Evolutionary conservation across 495 filamentous ascomycete species (phyloP), one percentile per base, ranked within the genome.

Genomic region (Clavariopsis aquatica): DNA sequence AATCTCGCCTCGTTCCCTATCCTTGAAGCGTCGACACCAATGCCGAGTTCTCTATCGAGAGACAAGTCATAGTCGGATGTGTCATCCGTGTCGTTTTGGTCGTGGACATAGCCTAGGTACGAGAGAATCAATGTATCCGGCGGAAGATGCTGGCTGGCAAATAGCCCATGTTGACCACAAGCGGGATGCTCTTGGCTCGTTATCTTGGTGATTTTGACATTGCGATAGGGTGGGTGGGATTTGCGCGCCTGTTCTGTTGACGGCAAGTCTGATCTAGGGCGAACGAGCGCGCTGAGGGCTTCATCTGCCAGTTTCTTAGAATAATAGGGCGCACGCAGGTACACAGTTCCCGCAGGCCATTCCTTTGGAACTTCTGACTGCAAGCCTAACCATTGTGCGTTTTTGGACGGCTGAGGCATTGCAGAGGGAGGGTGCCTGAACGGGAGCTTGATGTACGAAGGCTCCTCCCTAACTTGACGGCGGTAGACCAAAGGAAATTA

Each of bases 1-100:
- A 88, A 90, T 10, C 89, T 74, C 2, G 83, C 87, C 74, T 91
- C 89, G 66, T 89, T 91, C 3, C 88, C 88, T 47, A 70, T 71
- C 12, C 71, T 76, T 7, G 72, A 77, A 2, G 87, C 89, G 70
- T 92, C 89, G 17, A 91, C 80, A 5, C 84, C 85, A 0, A 91
- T 72, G 23, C 79, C 82, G 2, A 69, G 66, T 3, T 85, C 83
- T 31, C 82, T 76, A 69, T 85, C 82, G 0, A 91, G 74, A 69
- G 78, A 82, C 1, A 92, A 76, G 71, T 91, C 89, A 69, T 91
- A 91, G 65, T 90, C 82, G 1, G 82, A 85, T 10, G 51, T 19
- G 22, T 78, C 77, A 68, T 87, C 77, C 29, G 66, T 67, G 27
- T 75, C 75, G 6, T 57, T 65, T 26, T 79, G 76, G 17, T 68